Evolutionary conservation across 1,139 yeast genomes (phyloP).

Genomic region (Zygosaccharomyces sapae): DNA sequence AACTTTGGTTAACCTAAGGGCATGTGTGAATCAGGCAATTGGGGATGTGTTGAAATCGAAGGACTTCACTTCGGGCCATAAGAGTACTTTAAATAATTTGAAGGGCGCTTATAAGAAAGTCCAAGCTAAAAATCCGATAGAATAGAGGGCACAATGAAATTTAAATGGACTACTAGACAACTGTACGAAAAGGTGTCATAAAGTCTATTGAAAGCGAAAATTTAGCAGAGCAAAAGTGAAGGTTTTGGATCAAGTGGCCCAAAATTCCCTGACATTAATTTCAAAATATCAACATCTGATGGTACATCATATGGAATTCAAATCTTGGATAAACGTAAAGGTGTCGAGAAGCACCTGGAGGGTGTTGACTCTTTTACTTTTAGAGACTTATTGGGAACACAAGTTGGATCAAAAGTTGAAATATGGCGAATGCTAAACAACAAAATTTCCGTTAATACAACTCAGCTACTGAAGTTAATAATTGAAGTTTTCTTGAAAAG

Average conservation of each 20-base stretch:
- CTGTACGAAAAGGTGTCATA: constrained; percentile 70
- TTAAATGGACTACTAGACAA: constrained; percentile 69
- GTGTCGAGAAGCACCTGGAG: constrained; percentile 24
- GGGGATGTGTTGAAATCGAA: constrained; percentile 21
- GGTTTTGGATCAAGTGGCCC: constrained; percentile 45
- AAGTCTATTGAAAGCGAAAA: constrained; percentile 52
- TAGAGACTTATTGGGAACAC: constrained; percentile 23
- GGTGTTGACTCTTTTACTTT: constrained; percentile 28
- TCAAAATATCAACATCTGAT: constrained; percentile 62
- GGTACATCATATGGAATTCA: constrained; percentile 39
- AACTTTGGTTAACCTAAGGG: constrained; percentile 13
- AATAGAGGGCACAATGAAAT: constrained; percentile 24
- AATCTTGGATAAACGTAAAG: constrained; percentile 30
- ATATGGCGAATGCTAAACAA: constrained; percentile 22
- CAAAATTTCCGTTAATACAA: constrained; percentile 25
- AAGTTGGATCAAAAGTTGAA: constrained; percentile 22
- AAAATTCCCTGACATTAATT: constrained; percentile 62
- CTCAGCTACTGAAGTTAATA: constrained; percentile 24
- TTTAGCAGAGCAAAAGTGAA: constrained; percentile 39
- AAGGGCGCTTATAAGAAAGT: constrained; percentile 60
- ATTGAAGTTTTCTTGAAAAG: constrained; percentile 22
- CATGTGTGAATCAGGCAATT: constrained; percentile 19
- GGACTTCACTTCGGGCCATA: constrained; percentile 23
- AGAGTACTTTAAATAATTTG: constrained; percentile 29
- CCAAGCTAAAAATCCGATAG: constrained; percentile 20